Evolutionary conservation across 371 early-diverging fungal genomes (phyloP).

Genomic region (Mucor lusitanicus): DNA sequence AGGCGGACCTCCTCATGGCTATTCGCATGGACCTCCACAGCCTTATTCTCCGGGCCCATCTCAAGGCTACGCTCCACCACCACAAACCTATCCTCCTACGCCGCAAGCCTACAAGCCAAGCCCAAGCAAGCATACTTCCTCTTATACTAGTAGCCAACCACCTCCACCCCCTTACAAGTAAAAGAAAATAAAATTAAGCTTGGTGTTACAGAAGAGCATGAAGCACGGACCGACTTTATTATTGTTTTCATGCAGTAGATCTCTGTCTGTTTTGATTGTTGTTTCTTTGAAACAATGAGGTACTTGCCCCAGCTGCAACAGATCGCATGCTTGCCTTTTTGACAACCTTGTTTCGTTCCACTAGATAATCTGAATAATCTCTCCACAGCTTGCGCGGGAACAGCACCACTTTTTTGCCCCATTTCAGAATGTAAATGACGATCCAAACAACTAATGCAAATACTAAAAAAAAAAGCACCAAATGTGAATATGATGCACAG

Average conservation of each 20-base stretch:
- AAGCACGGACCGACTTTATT: conserved; percentile 8
- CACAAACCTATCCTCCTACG: not conserved
- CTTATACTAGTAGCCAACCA: not conserved
- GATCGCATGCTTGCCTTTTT: conserved; percentile 14
- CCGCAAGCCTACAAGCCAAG: not conserved
- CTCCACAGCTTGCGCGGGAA: conserved; percentile 43
- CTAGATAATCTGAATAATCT: conserved; percentile 37
- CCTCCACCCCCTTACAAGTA: conserved; percentile 1
- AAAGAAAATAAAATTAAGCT: not conserved
- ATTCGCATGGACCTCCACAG: not conserved
- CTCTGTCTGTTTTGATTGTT: not conserved
- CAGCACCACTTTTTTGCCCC: conserved; percentile 30
- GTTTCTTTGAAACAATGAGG: not conserved
- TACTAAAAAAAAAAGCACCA: conserved; percentile 13
- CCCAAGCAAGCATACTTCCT: not conserved
- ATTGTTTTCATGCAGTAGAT: not conserved
- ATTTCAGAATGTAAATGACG: conserved; percentile 44
- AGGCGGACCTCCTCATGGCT: not conserved
- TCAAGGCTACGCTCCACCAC: not conserved
- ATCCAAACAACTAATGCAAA: conserved; percentile 48
- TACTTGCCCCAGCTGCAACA: not conserved
- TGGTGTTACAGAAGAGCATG: not conserved
- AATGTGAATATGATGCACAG: not conserved
- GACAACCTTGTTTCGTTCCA: conserved; percentile 35
- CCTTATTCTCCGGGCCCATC: not conserved